Conservation (phyloP, 768 basidiomycete species). For the Candolleomyces efflorescens region DNA sequence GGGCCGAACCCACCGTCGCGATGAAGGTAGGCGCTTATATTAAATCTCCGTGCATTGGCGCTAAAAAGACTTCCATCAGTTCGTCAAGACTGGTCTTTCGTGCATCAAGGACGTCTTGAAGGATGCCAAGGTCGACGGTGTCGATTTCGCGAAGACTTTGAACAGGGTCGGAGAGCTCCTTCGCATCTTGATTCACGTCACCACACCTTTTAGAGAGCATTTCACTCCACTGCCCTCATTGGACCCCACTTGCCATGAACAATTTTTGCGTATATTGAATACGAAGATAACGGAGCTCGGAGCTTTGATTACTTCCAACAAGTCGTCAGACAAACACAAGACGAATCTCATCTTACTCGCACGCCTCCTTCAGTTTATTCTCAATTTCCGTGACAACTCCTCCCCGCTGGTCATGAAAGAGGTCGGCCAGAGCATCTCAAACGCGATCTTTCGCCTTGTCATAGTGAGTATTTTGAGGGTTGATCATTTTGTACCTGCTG, state of each 20-base stretch:
- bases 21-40: slow-evolving; percentile 47
- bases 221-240: slow-evolving; percentile 41
- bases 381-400: slow-evolving; percentile 51
- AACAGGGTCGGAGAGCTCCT: slow-evolving; percentile 62
- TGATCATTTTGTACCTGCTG: background rate
- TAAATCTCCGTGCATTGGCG: slow-evolving; percentile 2
- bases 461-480: slow-evolving; percentile 37
- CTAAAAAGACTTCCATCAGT: slow-evolving; percentile 34
- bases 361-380: slow-evolving; percentile 68
- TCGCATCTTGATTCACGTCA: slow-evolving; percentile 63
- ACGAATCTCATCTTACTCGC: slow-evolving; percentile 47
- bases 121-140: slow-evolving; percentile 21
- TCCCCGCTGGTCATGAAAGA: slow-evolving; percentile 55
- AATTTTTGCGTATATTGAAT: slow-evolving; percentile 47
- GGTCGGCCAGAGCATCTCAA: slow-evolving; percentile 36
- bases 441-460: slow-evolving; percentile 43
- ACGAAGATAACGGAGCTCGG: slow-evolving; percentile 41
- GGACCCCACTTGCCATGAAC: slow-evolving; percentile 52
- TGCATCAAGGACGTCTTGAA: slow-evolving; percentile 56
- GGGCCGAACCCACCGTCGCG: slow-evolving; percentile 61
- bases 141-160: slow-evolving; percentile 36
- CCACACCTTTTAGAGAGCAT: slow-evolving; percentile 57
- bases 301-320: slow-evolving; percentile 24
- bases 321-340: slow-evolving; percentile 23
- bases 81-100: slow-evolving; percentile 70